Evolutionary conservation across 139 green algal species (phyloP).

Genomic region (Pseudopediastrum boryanum): DNA sequence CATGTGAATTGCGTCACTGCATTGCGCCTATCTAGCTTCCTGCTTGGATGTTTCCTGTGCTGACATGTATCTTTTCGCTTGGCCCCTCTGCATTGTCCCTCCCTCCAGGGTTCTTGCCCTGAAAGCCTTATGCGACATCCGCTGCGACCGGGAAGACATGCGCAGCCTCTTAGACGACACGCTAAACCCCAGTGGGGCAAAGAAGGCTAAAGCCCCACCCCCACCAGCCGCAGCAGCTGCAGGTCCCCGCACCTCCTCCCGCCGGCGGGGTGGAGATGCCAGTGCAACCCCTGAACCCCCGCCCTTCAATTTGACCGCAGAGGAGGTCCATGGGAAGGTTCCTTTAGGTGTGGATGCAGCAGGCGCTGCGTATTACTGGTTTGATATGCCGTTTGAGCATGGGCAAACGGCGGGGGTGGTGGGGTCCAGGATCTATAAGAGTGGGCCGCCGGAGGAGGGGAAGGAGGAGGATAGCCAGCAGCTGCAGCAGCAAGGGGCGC

Average conservation of each 20-base stretch:
- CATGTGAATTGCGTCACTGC: too few relatives aligned
- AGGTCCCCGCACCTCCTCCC: neutral
- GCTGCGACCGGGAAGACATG: constrained; percentile 33
- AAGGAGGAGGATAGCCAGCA: too few relatives aligned
- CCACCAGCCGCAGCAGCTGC: neutral
- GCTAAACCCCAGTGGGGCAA: too few relatives aligned
- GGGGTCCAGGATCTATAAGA: constrained; percentile 25
- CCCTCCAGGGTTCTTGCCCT: constrained; percentile 28
- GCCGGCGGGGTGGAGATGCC: constrained; percentile 5
- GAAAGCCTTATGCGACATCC: constrained; percentile 34
- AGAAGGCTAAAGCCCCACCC: too few relatives aligned
- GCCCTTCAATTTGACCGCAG: constrained; percentile 6
- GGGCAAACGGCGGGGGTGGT: constrained; percentile 23
- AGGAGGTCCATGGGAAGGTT: neutral
- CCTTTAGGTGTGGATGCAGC: constrained; percentile 10
- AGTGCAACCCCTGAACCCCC: neutral
- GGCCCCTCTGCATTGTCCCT: neutral
- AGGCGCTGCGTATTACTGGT: constrained; percentile 28
- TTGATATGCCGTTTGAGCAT: constrained; percentile 33
- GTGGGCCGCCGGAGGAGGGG: constrained; percentile 19
- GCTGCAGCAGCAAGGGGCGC: neutral
- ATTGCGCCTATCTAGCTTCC: too few relatives aligned
- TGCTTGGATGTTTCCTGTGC: too few relatives aligned
- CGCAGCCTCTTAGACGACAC: constrained; percentile 23
- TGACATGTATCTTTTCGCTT: neutral